Percentiles rank a stretch among this genome's conserved stretches.
These are phyloP conservation scores for Kwoniella sp. DNA, from an alignment of 768 basidiomycete genomes.

Conservation along the genomic window DNA sequence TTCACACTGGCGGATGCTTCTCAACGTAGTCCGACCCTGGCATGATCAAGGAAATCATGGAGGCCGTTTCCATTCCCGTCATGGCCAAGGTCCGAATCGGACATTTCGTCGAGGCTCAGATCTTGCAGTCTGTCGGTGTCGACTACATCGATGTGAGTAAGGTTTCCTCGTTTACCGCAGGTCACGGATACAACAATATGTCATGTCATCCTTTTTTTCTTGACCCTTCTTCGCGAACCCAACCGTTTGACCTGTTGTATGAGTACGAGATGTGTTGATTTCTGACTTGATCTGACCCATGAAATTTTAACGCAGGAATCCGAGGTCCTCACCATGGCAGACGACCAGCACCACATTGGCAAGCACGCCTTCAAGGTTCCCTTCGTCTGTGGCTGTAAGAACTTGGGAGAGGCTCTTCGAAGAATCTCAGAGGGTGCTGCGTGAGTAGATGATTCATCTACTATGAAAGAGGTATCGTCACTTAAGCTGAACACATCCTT, in stretches of 20 bases:
- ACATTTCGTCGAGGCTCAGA: constrained; percentile 98
- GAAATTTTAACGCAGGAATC: constrained; percentile 47
- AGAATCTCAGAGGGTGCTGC: constrained; percentile 97
- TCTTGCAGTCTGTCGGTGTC: constrained; percentile 87
- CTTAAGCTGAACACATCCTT: no score
- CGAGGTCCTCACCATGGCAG: constrained; percentile 87
- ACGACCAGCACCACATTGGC: constrained; percentile 94
- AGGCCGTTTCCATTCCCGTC: constrained; percentile 92
- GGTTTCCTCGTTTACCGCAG: no score
- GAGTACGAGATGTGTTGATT: no score
- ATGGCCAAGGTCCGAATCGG: constrained; percentile 91
- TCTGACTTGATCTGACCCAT: not conserved
- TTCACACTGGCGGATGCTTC: not conserved
- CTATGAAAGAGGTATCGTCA: no score
- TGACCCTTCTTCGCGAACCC: no score
- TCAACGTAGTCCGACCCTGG: constrained; percentile 73
- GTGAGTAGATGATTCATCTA: no score
- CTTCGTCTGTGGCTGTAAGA: constrained; percentile 92
- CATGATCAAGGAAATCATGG: constrained; percentile 95
- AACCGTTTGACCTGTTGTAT: no score
- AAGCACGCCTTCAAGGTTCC: constrained; percentile 90
- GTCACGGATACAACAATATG: not conserved
- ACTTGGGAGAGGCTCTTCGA: constrained; percentile 92
- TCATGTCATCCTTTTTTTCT: not conserved
- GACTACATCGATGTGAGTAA: constrained; percentile 67